Conservation (phyloP, 2,329 filamentous ascomycete species). For the Septoria petroselini region DNA sequence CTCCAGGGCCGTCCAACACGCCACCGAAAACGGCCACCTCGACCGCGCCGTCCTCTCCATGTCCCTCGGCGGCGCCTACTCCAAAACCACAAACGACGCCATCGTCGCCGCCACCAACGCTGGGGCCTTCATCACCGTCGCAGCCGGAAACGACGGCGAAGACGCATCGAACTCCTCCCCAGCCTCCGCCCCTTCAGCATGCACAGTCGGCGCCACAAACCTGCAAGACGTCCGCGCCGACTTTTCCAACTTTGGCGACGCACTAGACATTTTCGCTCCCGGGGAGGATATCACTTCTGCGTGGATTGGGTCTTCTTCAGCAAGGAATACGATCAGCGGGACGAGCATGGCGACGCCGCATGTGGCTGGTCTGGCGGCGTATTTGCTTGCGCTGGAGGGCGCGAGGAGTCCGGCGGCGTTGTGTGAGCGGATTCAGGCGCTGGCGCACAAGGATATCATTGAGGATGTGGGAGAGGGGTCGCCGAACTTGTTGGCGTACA, state of each 20-base stretch:
- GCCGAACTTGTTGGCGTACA: constrained; percentile 19
- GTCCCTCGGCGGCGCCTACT: constrained; percentile 43
- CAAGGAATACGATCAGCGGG: constrained; percentile 48
- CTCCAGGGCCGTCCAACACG: constrained; percentile 43
- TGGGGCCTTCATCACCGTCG: constrained; percentile 41
- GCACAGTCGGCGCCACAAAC: constrained; percentile 41
- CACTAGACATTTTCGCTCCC: constrained; percentile 46
- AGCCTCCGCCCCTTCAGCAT: constrained; percentile 37
- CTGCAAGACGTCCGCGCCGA: constrained; percentile 33
- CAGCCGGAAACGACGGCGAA: constrained; percentile 39
- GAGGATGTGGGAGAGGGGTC: constrained; percentile 12
- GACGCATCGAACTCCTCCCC: constrained; percentile 36
- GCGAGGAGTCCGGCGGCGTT: constrained; percentile 9
- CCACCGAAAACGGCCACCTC: constrained; percentile 76
- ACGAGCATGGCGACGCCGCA: constrained; percentile 44
- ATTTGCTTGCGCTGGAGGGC: constrained; percentile 21
- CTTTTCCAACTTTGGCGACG: constrained; percentile 42
- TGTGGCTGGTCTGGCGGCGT: constrained; percentile 29
- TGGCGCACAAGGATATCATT: constrained; percentile 15
- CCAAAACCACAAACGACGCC: constrained; percentile 40
- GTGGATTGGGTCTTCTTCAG: constrained; percentile 47
- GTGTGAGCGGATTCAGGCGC: constrained; percentile 15
- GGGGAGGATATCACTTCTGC: constrained; percentile 51
- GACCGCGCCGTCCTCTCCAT: constrained; percentile 37
- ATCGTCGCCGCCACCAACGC: constrained; percentile 37